Conservation (phyloP, 2,329 filamentous ascomycete species). For the Fusarium haematococcum region DNA sequence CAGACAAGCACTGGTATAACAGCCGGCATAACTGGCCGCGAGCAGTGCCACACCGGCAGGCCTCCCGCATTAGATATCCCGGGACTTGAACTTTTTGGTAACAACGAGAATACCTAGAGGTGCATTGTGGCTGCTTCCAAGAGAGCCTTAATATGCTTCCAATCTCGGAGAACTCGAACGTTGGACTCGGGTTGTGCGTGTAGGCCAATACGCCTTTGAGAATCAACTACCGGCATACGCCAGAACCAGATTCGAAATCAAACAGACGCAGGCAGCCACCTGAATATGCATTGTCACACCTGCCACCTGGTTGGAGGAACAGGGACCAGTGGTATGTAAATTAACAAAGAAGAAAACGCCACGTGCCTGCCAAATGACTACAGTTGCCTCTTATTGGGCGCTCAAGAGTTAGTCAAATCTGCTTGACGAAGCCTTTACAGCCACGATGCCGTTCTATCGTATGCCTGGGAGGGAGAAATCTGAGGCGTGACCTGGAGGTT, state of each 20-base stretch:
- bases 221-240: background rate
- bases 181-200: background rate
- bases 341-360: background rate
- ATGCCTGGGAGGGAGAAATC: background rate
- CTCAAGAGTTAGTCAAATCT: background rate
- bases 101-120: too few relatives aligned
- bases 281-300: background rate
- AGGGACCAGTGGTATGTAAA: background rate
- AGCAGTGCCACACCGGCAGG: background rate
- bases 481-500: background rate
- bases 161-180: background rate
- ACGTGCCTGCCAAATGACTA: background rate
- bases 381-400: background rate
- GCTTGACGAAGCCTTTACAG: background rate
- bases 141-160: background rate
- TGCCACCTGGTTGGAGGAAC: background rate
- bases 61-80: background rate
- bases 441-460: background rate
- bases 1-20: background rate
- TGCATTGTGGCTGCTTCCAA: too few relatives aligned
- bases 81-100: too few relatives aligned
- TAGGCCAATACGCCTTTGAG: background rate
- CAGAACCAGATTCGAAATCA: background rate
- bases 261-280: background rate
- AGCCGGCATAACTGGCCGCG: background rate